Percentiles rank a stretch among this genome's conserved stretches.
Evolutionary conservation across 2,329 filamentous ascomycete species (phyloP).

Genomic region (Diplodia scrobiculata): DNA sequence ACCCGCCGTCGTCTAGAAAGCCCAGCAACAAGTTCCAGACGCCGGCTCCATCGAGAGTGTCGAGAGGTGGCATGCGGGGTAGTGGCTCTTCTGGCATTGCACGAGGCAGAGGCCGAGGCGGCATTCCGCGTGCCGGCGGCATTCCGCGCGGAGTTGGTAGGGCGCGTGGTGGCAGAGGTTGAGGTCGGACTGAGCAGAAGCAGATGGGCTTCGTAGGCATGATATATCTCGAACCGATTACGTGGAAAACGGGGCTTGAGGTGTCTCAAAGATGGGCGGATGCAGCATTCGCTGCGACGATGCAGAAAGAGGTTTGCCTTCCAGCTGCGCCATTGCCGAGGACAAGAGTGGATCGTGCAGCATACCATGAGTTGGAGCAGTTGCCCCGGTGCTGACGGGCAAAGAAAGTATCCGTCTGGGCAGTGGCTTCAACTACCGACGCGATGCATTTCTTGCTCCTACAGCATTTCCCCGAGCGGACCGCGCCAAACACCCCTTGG

Average conservation of each 20-base stretch:
- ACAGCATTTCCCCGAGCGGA: not conserved
- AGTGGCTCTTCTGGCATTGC: not conserved
- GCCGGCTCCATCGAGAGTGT: constrained; percentile 33
- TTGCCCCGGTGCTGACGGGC: not conserved
- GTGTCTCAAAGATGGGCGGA: not conserved
- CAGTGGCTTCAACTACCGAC: not conserved
- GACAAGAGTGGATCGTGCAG: not conserved
- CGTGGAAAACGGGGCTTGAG: not conserved
- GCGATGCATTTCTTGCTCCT: not conserved
- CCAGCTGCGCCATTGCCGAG: not conserved
- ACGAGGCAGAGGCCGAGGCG: constrained; percentile 14
- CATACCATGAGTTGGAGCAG: not conserved
- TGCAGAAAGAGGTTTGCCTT: not conserved
- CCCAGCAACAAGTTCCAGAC: constrained; percentile 49
- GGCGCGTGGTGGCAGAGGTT: constrained; percentile 36
- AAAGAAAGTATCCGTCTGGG: not conserved
- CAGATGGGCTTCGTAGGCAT: not conserved
- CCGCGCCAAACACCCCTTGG: not conserved
- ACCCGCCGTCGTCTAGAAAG: constrained; percentile 64
- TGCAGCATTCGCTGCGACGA: not conserved
- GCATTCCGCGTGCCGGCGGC: constrained; percentile 6
- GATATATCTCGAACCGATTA: not conserved
- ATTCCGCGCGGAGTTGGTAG: constrained; percentile 39
- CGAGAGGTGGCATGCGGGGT: constrained; percentile 25
- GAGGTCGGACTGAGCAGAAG: not conserved